Conservation (phyloP, 1,284 basidiomycete species). For the Volvariella volvacea region DNA sequence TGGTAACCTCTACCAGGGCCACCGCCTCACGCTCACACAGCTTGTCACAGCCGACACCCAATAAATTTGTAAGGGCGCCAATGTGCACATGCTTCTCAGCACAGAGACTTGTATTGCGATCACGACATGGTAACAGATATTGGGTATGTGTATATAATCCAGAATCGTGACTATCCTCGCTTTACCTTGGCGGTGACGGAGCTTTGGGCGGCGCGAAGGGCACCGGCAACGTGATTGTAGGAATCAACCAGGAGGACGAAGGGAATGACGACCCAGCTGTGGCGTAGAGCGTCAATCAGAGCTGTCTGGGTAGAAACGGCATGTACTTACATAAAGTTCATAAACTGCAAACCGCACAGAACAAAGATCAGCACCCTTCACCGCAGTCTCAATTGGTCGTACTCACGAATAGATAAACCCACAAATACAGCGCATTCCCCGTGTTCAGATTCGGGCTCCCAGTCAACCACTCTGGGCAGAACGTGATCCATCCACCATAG, state of each 20-base stretch:
- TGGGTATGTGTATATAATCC: no score
- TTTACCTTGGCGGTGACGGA: no score
- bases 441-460: constrained; percentile 68
- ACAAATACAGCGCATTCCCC: constrained; percentile 52
- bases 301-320: background rate
- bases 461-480: constrained; percentile 78
- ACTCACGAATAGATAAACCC: constrained; percentile 49
- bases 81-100: no score
- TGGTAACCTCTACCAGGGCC: no score
- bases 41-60: no score
- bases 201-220: constrained; percentile 28
- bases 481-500: constrained; percentile 85
- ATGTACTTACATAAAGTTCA: constrained; percentile 66
- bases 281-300: constrained; percentile 12
- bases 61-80: no score
- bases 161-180: no score
- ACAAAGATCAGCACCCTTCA: constrained; percentile 1
- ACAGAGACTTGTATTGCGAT: no score
- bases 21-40: no score
- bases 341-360: constrained; percentile 42
- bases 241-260: constrained; percentile 72
- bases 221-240: constrained; percentile 56
- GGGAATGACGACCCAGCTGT: constrained; percentile 75
- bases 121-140: no score
- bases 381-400: no score